Base-by-base conservation (phyloP, 2,329 filamentous ascomycete genomes). In the Scedosporium minutisporum region DNA sequence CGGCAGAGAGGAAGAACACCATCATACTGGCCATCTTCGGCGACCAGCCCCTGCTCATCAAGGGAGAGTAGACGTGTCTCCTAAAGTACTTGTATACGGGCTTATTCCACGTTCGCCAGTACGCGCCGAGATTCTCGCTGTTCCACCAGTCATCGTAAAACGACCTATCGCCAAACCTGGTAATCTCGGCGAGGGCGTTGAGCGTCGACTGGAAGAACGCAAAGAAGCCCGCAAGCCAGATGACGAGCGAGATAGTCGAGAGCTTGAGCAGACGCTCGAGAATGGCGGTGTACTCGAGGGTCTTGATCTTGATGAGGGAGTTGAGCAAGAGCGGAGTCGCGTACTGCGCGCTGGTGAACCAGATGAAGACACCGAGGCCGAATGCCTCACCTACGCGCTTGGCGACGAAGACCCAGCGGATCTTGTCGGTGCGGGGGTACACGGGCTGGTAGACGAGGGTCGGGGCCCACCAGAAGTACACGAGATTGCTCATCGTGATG, bases 111-210 rank as follows among this genome's bases (percentile, higher is more conserved):
- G 88, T 90, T 23, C 93, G 87, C 93, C 93, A 97, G 78, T 99
- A 99, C 4, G 83, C 83, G 41, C 93, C 90, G 6, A 97, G 80
- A 67, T 87, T 92, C 62, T 87, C 87, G 66, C 87, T 91, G 71
- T 99, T 99, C 95, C 95, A 99, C 95, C 95, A 99, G 71, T 96
- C 92, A 44, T 90, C 88, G 74, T 99, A 99, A 74, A 99, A 99
- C 61, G 93, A 89, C 33, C 95, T 85, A 73, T 99, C 95, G 18
- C 89, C 95, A 70, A 99, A 99, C 53, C 84, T 83, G 79, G 91
- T 89, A 12, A 97, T 78, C 74, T 99, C 95, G 3, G 93, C 93
- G 21, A 97, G 79, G 0, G 91, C 91, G 70, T 99, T 99, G 59
- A 99, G 79, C 65, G 90, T 87, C 1, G 90, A 93, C 71, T 99